Evolutionary conservation across 164 flowering plant genomes (phyloP).

Genomic region (Amborella trichopoda): DNA sequence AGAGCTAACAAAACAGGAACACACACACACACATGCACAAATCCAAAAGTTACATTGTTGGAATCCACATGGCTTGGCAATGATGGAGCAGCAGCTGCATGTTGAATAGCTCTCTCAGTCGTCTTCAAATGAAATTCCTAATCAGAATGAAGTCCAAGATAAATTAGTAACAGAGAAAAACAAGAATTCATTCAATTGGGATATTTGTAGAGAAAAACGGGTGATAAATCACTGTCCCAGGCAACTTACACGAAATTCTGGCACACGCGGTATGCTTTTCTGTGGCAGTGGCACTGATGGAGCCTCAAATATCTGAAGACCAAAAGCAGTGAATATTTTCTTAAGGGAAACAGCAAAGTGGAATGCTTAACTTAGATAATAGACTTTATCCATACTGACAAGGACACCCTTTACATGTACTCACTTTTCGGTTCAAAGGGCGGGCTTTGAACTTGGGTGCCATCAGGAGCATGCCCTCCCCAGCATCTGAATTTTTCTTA

Average conservation of each 20-base stretch:
- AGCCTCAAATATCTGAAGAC: conserved; percentile 62
- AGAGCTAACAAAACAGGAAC: background rate
- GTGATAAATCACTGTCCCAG: too few species aligned
- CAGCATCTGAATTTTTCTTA: conserved; percentile 21
- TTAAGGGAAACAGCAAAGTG: background rate
- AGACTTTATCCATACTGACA: background rate
- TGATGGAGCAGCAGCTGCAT: conserved; percentile 28
- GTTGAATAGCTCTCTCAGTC: conserved; percentile 64
- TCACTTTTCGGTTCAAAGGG: conserved; percentile 79
- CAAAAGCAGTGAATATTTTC: background rate
- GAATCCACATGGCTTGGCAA: conserved; percentile 16
- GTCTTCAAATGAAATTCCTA: conserved; percentile 83
- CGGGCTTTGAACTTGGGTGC: conserved; percentile 60
- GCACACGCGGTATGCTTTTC: conserved; percentile 54
- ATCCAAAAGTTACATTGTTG: conserved; percentile 28
- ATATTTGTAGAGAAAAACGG: background rate
- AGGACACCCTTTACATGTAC: conserved; percentile 12
- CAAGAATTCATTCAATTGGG: background rate
- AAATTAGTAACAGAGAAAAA: background rate
- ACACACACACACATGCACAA: background rate
- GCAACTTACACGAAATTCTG: conserved; percentile 63
- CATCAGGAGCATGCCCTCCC: conserved; percentile 17
- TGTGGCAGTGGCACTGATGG: conserved; percentile 53
- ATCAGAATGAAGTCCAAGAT: conserved; percentile 5
- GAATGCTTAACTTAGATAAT: background rate